Conservation (phyloP, 139 green algal genomes). For the Asterochloris erici region DNA sequence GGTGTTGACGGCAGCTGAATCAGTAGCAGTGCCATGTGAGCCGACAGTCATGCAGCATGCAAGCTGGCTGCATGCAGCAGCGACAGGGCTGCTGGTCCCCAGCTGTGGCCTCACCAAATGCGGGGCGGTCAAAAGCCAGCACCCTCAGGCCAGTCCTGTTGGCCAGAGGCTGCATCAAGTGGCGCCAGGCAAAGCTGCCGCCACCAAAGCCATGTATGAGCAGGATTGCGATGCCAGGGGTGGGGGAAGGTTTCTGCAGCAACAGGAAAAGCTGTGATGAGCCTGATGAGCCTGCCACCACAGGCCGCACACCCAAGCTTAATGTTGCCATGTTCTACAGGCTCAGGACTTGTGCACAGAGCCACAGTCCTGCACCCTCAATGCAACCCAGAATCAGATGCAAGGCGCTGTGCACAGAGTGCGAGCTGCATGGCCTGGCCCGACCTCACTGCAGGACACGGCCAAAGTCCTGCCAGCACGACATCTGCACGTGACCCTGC, state of each 20-base stretch:
- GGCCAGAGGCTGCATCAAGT: constrained; percentile 70
- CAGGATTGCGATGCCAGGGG: constrained; percentile 33
- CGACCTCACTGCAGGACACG: too few relatives aligned
- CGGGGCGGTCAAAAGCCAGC: constrained; percentile 58
- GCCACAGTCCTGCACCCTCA: too few relatives aligned
- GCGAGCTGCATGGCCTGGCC: too few relatives aligned
- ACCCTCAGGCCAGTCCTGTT: constrained; percentile 48
- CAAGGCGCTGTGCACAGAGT: too few relatives aligned
- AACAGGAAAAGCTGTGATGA: too few relatives aligned
- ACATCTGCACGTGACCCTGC: not conserved
- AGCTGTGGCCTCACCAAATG: constrained; percentile 41
- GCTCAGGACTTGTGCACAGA: too few relatives aligned
- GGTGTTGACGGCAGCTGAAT: too few relatives aligned
- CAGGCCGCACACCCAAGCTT: too few relatives aligned
- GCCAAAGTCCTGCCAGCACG: not conserved
- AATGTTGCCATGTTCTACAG: too few relatives aligned
- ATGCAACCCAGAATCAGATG: too few relatives aligned
- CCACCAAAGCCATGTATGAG: constrained; percentile 79
- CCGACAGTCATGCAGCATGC: not conserved
- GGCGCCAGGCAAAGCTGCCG: constrained; percentile 73
- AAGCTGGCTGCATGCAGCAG: not conserved
- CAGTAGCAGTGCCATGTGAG: not conserved
- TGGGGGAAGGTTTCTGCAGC: too few relatives aligned
- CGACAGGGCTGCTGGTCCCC: not conserved
- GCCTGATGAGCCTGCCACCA: too few relatives aligned